Percentiles rank a stretch among this genome's conserved stretches.
These are phyloP conservation scores for Psidium friedrichsthalianum DNA, from an alignment of 345 rosid genomes.

Conservation along the genomic window DNA sequence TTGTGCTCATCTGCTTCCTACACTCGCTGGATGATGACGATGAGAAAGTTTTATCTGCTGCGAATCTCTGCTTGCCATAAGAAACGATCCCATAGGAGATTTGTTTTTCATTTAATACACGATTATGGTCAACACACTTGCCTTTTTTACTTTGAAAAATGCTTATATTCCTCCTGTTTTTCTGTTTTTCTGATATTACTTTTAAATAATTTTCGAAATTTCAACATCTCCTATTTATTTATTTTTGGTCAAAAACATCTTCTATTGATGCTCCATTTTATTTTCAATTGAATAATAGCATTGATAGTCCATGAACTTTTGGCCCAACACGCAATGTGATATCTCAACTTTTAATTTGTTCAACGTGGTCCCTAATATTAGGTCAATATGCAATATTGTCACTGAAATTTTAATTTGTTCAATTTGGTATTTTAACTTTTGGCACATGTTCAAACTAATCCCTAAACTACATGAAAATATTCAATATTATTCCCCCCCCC, in stretches of 20 bases:
- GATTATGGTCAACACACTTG: background rate
- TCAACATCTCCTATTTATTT: background rate
- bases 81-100: background rate
- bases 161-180: background rate
- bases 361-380: no score
- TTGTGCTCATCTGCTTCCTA: background rate
- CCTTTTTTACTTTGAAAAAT: background rate
- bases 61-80: background rate
- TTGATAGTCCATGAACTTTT: no score
- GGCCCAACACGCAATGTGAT: no score
- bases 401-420: no score
- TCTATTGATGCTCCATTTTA: background rate
- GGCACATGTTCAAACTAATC: no score
- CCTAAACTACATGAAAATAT: no score
- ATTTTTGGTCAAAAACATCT: background rate
- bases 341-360: no score
- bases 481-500: no score
- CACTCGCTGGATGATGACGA: background rate
- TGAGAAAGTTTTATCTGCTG: background rate
- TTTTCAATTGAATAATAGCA: background rate
- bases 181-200: background rate
- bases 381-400: no score
- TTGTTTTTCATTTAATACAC: background rate
- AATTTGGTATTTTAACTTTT: no score
- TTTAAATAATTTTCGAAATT: background rate